Base-by-base conservation (phyloP, 2,329 filamentous ascomycete genomes). In the Thelonectria rubi region DNA sequence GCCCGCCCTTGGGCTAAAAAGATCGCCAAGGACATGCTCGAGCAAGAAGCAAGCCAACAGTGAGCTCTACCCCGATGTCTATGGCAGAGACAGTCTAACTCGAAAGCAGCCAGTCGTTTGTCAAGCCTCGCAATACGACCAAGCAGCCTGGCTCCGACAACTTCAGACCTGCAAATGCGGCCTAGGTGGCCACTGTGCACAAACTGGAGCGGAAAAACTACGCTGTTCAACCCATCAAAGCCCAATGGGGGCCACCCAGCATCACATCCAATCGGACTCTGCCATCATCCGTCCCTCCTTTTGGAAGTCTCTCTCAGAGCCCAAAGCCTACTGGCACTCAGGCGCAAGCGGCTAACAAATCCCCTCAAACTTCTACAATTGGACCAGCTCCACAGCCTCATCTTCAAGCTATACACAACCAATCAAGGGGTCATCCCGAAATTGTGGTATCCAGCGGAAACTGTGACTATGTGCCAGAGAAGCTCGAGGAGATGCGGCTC, bases 1-100 rank as follows among this genome's bases (percentile, higher is more conserved):
- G 61, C 66, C 4, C 69, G 70, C 5, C 70, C 70, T 6, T 72
- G 70, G 70, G 70, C 67, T 3, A 53, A 59, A 14, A 58, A 54
- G 6, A 8, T 46, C 5, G 43, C 42, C 8, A 58, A 34, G 11
- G 2, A 58, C 10, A 21, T 37, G 12, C 47, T 67, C 2, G 48
- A 51, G 14, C 18, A 15, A 6, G 32, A 43, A 11, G 51, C 21
- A 4, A 7, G 15, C 17, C 21, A 43, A 9, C 17, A 12, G 50
- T 48, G 15, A 53, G 48, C 39, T 37, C 17, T 47, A n/a, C 12
- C 15, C 6, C 12, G n/a, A 6, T 12, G n/a, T 20, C 32, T 9
- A 21, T 18, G 24, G 7, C 3, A 34, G 5, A 30, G 4, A 8
- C 17, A 34, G 11, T 14, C 47, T 52, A 17, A 58, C 15, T 17